Percentiles rank a stretch among this genome's conserved stretches.
phyloP scores from a whole-genome alignment of 1,284 basidiomycete species.

The Ceratobasidium sp. region DNA sequence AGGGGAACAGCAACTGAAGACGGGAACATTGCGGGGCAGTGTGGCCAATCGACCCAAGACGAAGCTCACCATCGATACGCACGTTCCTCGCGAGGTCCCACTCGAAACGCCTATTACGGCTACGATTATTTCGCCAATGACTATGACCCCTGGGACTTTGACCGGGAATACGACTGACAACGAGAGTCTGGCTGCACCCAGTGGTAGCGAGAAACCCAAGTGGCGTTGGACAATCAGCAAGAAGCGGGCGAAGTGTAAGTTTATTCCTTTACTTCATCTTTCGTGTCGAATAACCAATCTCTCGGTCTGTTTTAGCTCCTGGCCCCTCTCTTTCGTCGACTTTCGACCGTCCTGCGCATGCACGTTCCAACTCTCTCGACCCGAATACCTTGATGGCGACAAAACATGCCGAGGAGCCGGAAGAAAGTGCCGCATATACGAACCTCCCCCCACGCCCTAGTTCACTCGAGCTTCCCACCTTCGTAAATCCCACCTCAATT shows the following conservation, averaged over 20 bases:
- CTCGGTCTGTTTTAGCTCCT: constrained; percentile 51
- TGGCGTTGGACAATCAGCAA: constrained; percentile 74
- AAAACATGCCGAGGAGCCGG: constrained; percentile 56
- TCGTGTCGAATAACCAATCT: constrained; percentile 40
- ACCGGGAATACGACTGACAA: constrained; percentile 22
- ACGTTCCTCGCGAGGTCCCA: neutral
- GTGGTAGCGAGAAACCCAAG: constrained; percentile 33
- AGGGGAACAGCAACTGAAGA: constrained; percentile 74
- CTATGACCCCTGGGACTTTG: constrained; percentile 5
- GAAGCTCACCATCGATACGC: constrained; percentile 38
- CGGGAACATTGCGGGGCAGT: constrained; percentile 8
- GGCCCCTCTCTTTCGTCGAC: constrained; percentile 52
- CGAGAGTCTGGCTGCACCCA: constrained; percentile 16
- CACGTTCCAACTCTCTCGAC: constrained; percentile 36
- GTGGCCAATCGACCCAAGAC: constrained; percentile 9
- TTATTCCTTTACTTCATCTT: constrained; percentile 55
- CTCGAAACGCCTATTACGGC: constrained; percentile 3
- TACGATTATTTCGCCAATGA: constrained; percentile 3
- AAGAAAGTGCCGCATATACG: constrained; percentile 57
- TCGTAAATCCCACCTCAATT: constrained; percentile 59
- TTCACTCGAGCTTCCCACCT: constrained; percentile 70
- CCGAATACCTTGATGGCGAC: constrained; percentile 10
- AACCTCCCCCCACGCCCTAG: constrained; percentile 57
- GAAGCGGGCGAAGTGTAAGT: constrained; percentile 75
- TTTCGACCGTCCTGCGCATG: constrained; percentile 31